Evolutionary conservation across 768 basidiomycete species (phyloP), one percentile per base, ranked within the genome.

Genomic region (Boletus rubescentipes): DNA sequence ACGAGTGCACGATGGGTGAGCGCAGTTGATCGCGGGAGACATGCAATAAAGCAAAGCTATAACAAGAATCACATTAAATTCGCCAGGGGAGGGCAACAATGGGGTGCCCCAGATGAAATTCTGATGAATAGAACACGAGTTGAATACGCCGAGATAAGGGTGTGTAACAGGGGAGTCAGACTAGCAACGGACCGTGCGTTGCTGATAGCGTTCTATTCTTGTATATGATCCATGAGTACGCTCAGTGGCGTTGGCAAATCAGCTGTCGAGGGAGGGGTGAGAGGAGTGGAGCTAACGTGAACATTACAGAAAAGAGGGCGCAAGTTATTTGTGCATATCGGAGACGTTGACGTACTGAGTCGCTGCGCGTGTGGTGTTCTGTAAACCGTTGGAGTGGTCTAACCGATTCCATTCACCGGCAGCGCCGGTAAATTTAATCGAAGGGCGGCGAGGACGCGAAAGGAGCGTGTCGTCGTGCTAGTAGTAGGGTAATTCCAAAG

Each of bases 271-370:
- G 35, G 12, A 16, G 12, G 15, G 8, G 15, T 35, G 15, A 26
- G 26, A 9, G n/a, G 45, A 35, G 36, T 38, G 46, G 46, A 48
- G 46, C 35, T 9, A 12, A 11, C 35, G 46, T 48, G 23, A 35
- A 5, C 11, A 8, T 39, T 7, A 40, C 8, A 9, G 14, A 15
- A 38, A 38, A n/a, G 31, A 46, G 47, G 53, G 41, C 23, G 39
- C 48, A 44, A 32, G 53, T 43, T 49, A 49, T 43, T 49, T 44
- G 38, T 54, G 46, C 20, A 15, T 43, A 29, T 29, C 32, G 50
- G 9, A 26, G 26, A 26, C 26, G 26, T 26, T 26, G 26, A 26
- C 26, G 26, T 26, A 26, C 26, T 4, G 26, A 26, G 4, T 26
- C 26, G 26, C 26, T 26, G 31, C 12, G 12, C 32, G 11, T 32